Conservation (phyloP, 768 basidiomycete genomes). For the Tubosaeta brunneosetosa region DNA sequence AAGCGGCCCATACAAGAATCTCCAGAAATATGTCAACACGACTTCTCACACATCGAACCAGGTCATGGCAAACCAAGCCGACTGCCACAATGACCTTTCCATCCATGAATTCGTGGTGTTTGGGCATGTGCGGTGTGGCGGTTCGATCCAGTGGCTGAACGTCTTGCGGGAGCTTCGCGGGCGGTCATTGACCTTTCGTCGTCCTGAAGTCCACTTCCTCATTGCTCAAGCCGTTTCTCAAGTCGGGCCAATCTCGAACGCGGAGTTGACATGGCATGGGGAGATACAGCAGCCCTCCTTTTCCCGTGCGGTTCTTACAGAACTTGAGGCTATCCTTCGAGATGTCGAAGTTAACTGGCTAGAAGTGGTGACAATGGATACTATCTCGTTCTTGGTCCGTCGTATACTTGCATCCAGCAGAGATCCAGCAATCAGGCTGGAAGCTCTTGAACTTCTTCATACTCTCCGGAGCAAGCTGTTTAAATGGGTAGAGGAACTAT, state of each 20-base stretch:
- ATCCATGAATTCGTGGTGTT: conserved; percentile 46
- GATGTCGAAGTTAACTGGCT: conserved; percentile 41
- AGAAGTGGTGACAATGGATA: conserved; percentile 29
- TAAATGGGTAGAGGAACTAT: conserved; percentile 35
- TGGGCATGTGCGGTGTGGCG: conserved; percentile 41
- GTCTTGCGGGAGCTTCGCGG: conserved; percentile 40
- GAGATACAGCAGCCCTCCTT: conserved; percentile 34
- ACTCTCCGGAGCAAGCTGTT: conserved; percentile 28
- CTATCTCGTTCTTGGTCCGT: conserved; percentile 30
- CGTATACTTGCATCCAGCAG: conserved; percentile 34
- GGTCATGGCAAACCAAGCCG: conserved; percentile 38
- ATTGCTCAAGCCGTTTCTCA: conserved; percentile 44
- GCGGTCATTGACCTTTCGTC: conserved; percentile 35
- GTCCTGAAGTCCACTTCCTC: conserved; percentile 38
- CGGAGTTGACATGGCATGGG: conserved; percentile 36
- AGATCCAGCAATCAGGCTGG: conserved; percentile 6
- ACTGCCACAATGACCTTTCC: conserved; percentile 37
- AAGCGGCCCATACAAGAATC: conserved; percentile 25
- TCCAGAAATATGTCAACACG: conserved; percentile 34
- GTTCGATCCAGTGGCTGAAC: conserved; percentile 46
- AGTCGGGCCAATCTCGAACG: conserved; percentile 27
- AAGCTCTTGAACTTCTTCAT: conserved; percentile 26
- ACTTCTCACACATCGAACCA: conserved; percentile 42
- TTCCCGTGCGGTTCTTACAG: conserved; percentile 31
- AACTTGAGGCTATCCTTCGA: conserved; percentile 31